These are phyloP conservation scores for Globisporangium radiosum DNA, from an alignment of 352 stramenopile species.

Conservation along the genomic window DNA sequence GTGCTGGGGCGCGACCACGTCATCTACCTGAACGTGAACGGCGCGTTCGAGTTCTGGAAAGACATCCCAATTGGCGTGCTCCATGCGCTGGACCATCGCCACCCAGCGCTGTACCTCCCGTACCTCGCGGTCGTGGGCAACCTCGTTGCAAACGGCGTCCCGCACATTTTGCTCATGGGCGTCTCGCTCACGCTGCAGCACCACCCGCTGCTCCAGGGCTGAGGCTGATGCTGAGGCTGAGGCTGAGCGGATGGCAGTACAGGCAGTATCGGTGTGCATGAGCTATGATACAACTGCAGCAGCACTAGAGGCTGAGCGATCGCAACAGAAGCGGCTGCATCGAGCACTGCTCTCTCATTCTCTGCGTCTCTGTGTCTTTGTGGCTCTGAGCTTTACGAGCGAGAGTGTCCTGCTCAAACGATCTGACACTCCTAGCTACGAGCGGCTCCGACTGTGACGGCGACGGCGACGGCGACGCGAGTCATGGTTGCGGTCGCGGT, in stretches of 20 bases:
- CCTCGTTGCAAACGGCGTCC: constrained; percentile 60
- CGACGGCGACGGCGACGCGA: neutral
- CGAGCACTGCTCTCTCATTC: too few relatives aligned
- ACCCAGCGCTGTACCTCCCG: constrained; percentile 61
- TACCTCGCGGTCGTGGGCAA: constrained; percentile 63
- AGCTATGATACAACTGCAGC: too few relatives aligned
- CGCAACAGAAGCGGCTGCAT: too few relatives aligned
- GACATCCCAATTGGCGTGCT: constrained; percentile 69
- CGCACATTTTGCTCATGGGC: constrained; percentile 59
- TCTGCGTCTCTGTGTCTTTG: too few relatives aligned
- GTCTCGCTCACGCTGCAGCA: constrained; percentile 51
- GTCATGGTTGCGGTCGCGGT: neutral
- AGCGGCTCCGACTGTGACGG: neutral
- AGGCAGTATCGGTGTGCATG: too few relatives aligned
- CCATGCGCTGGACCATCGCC: constrained; percentile 66
- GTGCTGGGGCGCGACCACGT: constrained; percentile 51
- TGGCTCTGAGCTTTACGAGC: too few relatives aligned
- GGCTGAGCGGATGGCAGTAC: too few relatives aligned
- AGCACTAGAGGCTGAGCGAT: too few relatives aligned
- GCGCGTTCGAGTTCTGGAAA: constrained; percentile 81
- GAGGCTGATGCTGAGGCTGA: too few relatives aligned
- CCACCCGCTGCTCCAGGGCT: constrained; percentile 32
- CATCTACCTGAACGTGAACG: constrained; percentile 79
- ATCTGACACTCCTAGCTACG: neutral
- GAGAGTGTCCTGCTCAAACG: too few relatives aligned